Conservation (phyloP, 208 protist genomes). For the Wallacemonas rigidus region DNA sequence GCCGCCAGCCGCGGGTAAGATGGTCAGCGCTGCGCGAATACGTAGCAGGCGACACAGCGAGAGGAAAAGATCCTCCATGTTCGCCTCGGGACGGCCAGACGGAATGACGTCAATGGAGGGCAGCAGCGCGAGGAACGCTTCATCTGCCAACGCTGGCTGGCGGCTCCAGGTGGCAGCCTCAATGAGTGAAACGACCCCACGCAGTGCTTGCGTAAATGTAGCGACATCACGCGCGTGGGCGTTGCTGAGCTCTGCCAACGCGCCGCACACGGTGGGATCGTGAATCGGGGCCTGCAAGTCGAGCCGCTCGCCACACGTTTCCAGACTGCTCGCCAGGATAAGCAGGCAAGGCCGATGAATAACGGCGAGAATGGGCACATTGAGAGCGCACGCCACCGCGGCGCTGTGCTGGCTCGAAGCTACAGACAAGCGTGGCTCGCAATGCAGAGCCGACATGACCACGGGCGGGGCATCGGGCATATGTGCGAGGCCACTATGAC, state of each 20-base stretch:
- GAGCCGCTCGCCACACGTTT: constrained; percentile 33
- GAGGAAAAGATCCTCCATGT: constrained; percentile 37
- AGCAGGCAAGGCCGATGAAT: constrained; percentile 60
- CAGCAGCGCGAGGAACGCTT: constrained; percentile 39
- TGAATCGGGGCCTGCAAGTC: constrained; percentile 19
- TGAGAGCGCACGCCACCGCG: constrained; percentile 1
- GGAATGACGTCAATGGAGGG: constrained; percentile 33
- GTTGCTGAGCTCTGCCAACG: constrained; percentile 27
- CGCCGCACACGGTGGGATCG: constrained; percentile 21
- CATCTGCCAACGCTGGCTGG: constrained; percentile 32
- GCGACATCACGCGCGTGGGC: constrained; percentile 28
- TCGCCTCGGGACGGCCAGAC: constrained; percentile 27
- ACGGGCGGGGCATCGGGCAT: constrained; percentile 10
- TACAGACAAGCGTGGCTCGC: constrained; percentile 19
- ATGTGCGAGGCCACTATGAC: constrained; percentile 20
- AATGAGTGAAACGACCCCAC: constrained; percentile 33
- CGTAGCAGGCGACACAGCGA: constrained; percentile 43
- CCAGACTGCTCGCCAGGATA: constrained; percentile 55
- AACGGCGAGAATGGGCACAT: constrained; percentile 35
- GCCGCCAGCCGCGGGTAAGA: constrained; percentile 36
- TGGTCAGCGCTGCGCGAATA: constrained; percentile 40
- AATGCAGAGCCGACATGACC: constrained; percentile 5
- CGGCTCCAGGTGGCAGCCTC: constrained; percentile 24
- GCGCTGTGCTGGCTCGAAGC: not conserved
- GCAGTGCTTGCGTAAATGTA: constrained; percentile 32